Conservation (phyloP, 1,284 basidiomycete species). For the Heliocybe sulcata region DNA sequence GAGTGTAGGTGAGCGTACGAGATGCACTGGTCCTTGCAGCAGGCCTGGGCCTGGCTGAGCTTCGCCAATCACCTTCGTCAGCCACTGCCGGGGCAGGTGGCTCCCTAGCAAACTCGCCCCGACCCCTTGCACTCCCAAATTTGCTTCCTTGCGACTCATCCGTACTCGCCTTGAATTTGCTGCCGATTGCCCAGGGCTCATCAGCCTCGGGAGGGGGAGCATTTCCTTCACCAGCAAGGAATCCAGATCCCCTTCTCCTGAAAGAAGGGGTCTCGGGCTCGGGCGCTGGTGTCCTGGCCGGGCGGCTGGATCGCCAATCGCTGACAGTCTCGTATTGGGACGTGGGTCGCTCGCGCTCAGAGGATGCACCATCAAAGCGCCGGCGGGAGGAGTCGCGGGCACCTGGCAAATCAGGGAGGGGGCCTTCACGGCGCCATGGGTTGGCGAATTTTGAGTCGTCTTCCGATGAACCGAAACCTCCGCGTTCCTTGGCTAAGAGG, state of each 20-base stretch:
- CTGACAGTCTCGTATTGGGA: conserved; percentile 47
- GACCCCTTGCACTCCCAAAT: conserved; percentile 42
- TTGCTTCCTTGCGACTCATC: conserved; percentile 35
- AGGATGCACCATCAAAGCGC: conserved; percentile 41
- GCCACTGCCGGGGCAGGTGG: conserved; percentile 16
- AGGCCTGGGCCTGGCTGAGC: conserved; percentile 30
- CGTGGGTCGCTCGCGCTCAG: conserved; percentile 33
- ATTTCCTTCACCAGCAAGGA: conserved; percentile 39
- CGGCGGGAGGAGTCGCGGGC: conserved; percentile 56
- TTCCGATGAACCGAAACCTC: conserved; percentile 45
- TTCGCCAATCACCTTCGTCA: conserved; percentile 63
- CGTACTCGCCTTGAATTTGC: conserved; percentile 57
- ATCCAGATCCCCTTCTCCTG: conserved; percentile 50
- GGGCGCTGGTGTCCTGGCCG: conserved; percentile 26
- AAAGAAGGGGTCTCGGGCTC: conserved; percentile 41
- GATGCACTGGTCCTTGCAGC: conserved; percentile 45
- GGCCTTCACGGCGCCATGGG: conserved; percentile 86
- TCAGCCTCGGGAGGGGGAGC: conserved; percentile 65
- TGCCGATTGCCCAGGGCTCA: conserved; percentile 65
- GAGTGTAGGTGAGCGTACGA: conserved; percentile 35
- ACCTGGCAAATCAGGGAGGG: conserved; percentile 59
- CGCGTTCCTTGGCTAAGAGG: conserved; percentile 62
- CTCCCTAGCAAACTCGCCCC: conserved; percentile 45
- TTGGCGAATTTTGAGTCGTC: conserved; percentile 72
- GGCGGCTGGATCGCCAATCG: conserved; percentile 66